Percentiles rank a stretch among this genome's conserved stretches.
phyloP scores from a whole-genome alignment of 2,329 filamentous ascomycete species.

The Epichloe uncinata region DNA sequence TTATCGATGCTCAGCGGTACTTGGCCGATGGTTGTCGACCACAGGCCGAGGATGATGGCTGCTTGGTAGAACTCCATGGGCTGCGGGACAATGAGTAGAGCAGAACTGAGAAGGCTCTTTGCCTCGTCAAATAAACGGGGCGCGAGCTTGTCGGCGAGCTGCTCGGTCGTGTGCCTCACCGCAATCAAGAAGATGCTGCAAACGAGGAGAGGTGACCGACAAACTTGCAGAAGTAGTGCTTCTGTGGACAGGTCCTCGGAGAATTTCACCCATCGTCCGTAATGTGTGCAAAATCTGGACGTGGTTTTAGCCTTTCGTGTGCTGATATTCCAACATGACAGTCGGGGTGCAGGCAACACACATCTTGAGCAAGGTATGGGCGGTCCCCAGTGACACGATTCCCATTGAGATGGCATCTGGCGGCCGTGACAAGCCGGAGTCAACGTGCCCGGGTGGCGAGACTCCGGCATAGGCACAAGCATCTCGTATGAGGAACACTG shows the following conservation, averaged over 20 bases:
- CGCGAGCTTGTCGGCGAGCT: constrained; percentile 12
- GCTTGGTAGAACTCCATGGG: constrained; percentile 14
- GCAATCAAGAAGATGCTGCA: constrained; percentile 15
- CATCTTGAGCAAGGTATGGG: constrained; percentile 11
- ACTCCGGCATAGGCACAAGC: constrained; percentile 14
- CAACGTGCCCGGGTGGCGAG: constrained; percentile 7
- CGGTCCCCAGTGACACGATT: constrained; percentile 8
- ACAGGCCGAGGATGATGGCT: constrained; percentile 12
- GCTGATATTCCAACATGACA: background rate
- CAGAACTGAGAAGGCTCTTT: constrained; percentile 8
- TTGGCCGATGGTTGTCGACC: constrained; percentile 16
- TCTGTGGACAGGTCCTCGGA: constrained; percentile 8
- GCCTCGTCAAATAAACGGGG: constrained; percentile 13
- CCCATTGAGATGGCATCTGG: constrained; percentile 12
- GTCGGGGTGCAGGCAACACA: constrained; percentile 3
- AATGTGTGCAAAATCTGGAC: constrained; percentile 13
- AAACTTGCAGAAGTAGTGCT: constrained; percentile 3
- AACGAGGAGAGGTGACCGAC: constrained; percentile 11
- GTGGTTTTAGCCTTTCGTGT: background rate
- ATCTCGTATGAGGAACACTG: constrained; percentile 16
- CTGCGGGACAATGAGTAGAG: constrained; percentile 10
- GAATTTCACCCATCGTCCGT: constrained; percentile 16
- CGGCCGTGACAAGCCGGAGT: background rate
- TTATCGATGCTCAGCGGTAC: constrained; percentile 15
- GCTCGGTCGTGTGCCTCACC: constrained; percentile 12